phyloP scores from a whole-genome alignment of 1,284 basidiomycete genomes.

The Trichosporon coremiiforme region DNA sequence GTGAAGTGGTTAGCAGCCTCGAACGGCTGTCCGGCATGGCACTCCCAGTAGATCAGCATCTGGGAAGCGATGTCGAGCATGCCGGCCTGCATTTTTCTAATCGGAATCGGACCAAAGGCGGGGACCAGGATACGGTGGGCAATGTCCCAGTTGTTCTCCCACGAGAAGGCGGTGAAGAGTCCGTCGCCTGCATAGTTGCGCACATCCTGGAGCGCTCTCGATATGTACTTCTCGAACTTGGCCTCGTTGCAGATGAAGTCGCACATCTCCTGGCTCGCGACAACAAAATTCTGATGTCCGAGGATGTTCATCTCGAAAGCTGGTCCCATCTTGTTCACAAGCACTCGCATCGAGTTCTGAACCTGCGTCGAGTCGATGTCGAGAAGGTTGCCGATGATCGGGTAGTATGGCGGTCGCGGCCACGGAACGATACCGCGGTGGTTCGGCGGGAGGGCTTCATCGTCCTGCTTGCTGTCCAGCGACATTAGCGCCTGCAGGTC shows the following conservation, averaged over 20 bases:
- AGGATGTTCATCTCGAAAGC: conserved; percentile 52
- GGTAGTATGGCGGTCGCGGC: conserved; percentile 12
- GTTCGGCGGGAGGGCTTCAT: background rate
- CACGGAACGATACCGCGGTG: background rate
- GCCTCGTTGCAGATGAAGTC: conserved; percentile 60
- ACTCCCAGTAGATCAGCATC: conserved; percentile 46
- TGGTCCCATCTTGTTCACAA: background rate
- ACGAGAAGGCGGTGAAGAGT: conserved; percentile 53
- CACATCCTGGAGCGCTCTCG: conserved; percentile 54
- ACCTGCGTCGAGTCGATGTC: conserved; percentile 28
- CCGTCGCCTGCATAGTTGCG: conserved; percentile 59
- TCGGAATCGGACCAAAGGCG: conserved; percentile 59
- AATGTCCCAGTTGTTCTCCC: conserved; percentile 59
- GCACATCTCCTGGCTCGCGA: conserved; percentile 55
- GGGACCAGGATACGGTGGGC: conserved; percentile 62
- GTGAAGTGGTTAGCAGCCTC: conserved; percentile 20
- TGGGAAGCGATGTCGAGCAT: conserved; percentile 61
- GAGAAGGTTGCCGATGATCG: conserved; percentile 53
- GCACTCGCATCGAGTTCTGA: conserved; percentile 33
- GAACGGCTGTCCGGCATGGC: conserved; percentile 18
- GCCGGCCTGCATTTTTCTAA: conserved; percentile 60
- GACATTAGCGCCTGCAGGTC: background rate
- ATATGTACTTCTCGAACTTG: conserved; percentile 58
- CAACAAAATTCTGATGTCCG: conserved; percentile 47
- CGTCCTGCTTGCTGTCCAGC: background rate